These are phyloP conservation scores for Daldinia concentrica DNA, from an alignment of 495 filamentous ascomycete species.

Conservation along the genomic window DNA sequence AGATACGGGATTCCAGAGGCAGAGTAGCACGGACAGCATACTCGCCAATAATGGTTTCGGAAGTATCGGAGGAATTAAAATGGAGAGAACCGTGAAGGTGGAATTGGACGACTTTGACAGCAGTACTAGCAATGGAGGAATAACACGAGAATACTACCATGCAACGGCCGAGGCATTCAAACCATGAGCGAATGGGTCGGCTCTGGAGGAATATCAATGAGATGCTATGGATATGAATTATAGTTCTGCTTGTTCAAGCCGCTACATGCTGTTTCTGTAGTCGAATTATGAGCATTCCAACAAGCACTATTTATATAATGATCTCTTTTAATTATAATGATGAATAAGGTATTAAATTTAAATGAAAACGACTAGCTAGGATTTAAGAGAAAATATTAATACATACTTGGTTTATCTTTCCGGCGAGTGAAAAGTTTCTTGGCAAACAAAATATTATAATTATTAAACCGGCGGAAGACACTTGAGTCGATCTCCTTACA, in stretches of 20 bases:
- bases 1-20: slow-evolving; percentile 29
- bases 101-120: slow-evolving; percentile 37
- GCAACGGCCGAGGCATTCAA: slow-evolving; percentile 27
- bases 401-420: too few relatives aligned
- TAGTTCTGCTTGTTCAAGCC: background rate
- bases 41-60: slow-evolving; percentile 25
- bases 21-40: slow-evolving; percentile 36
- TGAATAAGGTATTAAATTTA: background rate
- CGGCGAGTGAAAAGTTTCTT: too few relatives aligned
- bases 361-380: background rate
- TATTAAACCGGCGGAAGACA: too few relatives aligned
- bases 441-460: too few relatives aligned
- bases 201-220: background rate
- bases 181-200: background rate
- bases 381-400: background rate
- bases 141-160: slow-evolving; percentile 24
- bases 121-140: background rate
- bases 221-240: slow-evolving; percentile 5
- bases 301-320: background rate
- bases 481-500: too few relatives aligned
- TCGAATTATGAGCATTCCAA: background rate
- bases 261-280: background rate
- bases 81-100: slow-evolving; percentile 37
- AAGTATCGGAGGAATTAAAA: slow-evolving; percentile 27
- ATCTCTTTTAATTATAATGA: slow-evolving; percentile 1